Conservation (phyloP, 2,329 filamentous ascomycete species). For the Ceratocystiopsis minuta region DNA sequence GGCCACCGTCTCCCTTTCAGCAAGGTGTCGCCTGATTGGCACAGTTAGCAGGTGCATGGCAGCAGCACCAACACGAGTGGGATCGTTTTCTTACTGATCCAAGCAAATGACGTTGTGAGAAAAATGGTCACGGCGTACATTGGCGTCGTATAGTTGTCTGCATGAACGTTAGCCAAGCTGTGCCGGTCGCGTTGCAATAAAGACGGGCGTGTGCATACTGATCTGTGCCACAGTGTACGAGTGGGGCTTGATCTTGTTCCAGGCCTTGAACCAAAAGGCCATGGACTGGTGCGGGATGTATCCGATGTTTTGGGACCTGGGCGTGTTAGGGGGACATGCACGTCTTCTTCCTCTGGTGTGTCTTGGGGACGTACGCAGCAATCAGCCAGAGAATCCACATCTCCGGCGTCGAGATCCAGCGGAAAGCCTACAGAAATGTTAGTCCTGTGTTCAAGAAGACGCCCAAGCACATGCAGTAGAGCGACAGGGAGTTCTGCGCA, state of each 20-base stretch:
- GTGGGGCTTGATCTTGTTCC: conserved; percentile 5
- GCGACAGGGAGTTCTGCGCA: background rate
- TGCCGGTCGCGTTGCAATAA: background rate
- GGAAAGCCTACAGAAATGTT: background rate
- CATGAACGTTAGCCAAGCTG: background rate
- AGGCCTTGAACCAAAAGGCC: conserved; percentile 8
- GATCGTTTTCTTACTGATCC: background rate
- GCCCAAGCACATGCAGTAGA: no score
- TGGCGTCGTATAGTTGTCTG: conserved; percentile 7
- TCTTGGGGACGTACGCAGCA: conserved; percentile 1
- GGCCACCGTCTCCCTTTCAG: conserved; percentile 5
- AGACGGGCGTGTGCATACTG: background rate
- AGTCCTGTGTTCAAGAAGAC: no score
- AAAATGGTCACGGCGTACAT: conserved; percentile 5
- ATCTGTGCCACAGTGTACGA: conserved; percentile 6
- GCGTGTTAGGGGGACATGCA: no score
- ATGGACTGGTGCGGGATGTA: conserved; percentile 5
- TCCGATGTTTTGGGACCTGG: no score
- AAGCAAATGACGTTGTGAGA: conserved; percentile 1
- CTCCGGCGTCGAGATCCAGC: conserved; percentile 3
- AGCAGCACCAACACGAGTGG: background rate
- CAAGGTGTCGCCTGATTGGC: background rate
- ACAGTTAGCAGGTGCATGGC: background rate
- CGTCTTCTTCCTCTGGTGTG: no score
- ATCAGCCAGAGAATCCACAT: conserved; percentile 7